Base-by-base conservation (phyloP, 495 filamentous ascomycete genomes). In the Chaetomium tenue region DNA sequence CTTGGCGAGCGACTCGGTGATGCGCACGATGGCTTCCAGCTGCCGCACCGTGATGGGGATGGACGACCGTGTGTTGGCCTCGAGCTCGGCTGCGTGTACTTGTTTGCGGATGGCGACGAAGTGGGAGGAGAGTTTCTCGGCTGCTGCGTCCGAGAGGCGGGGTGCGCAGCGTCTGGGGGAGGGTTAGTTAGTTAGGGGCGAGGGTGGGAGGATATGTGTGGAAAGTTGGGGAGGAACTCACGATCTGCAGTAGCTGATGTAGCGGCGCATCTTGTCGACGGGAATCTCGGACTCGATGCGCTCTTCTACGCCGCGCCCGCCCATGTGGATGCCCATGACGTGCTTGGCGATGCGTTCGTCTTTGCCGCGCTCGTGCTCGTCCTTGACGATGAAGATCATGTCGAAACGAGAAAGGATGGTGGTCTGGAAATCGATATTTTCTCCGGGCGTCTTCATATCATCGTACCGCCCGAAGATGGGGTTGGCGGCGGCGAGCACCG, bases 401-500 rank as follows among this genome's bases (percentile, higher is more conserved):
- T 99, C 95, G 78, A 99, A 99, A 79, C 95, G 89, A 2, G 94
- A 98, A 57, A 99, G 76, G 73, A 99, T 98, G 22, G 95, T 99
- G 3, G 95, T 99, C 72, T 99, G 95, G 80, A 99, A 99, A 74
- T 99, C 95, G 68, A 99, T 99, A 72, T 99, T 99, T 77, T 99
- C 95, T 23, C 95, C 95, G 0, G 95, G 93, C 2, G 89, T 91
- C 78, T 98, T 98, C 78, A 99, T 84, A 69, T 99, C 95, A 71
- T 99, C 95, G 74, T 99, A 99, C 13, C 95, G 88, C 40, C 95
- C 95, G 69, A 98, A 99, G 64, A 98, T 91, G 18, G 95, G 95
- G 76, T 99, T 99, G 25, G 95, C 95, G 9, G 95, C 95, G 9
- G 95, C 95, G 23, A 99, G 83, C 3, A 99, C 95, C 2, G 91